Evolutionary conservation across 2,329 filamentous ascomycete genomes (phyloP), one percentile per base, ranked within the genome.

Genomic region (Cordyceps pruinosa): DNA sequence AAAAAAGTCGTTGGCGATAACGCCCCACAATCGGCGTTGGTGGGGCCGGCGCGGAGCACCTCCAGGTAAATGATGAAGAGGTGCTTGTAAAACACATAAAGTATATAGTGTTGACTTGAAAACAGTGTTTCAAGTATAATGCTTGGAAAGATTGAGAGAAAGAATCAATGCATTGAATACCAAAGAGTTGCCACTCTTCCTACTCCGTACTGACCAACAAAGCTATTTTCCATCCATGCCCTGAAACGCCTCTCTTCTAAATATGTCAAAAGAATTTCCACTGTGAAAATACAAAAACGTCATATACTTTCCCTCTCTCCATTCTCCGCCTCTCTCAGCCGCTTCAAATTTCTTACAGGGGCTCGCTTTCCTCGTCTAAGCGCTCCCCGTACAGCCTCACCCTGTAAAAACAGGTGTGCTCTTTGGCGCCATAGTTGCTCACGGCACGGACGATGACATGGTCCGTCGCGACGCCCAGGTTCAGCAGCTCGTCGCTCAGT

Each of bases 341-440:
- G 15, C 23, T 15, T 17, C 9, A 10, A 42, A n/a, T 13, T n/a
- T n/a, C n/a, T 34, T 25, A 54, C 19, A 17, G 41, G 26, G 26
- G 13, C 7, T n/a, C 23, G 23, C 30, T 41, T n/a, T 37, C 19
- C 17, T 49, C 44, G 4, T 54, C 45, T 47, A 54, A 54, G 57
- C 67, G 64, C 35, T 64, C 17, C 77, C 85, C 72, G 65, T 82
- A 86, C 45, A 88, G 58, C 57, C 77, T 72, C n/a, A 86, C 69
- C 1, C 84, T 74, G 69, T 88, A 88, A 63, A 88, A 79, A 66
- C 85, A 88, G 4, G 84, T 87, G 65, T 85, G 83, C 47, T 81
- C 71, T 26, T 65, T 66, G 10, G 75, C 72, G 15, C 84, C 84
- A 64, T 84, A 79, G 65, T 88, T 88, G 64, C 72, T 80, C 56